phyloP scores from a whole-genome alignment of 1,284 basidiomycete species.

The Apiotrichum siamense region DNA sequence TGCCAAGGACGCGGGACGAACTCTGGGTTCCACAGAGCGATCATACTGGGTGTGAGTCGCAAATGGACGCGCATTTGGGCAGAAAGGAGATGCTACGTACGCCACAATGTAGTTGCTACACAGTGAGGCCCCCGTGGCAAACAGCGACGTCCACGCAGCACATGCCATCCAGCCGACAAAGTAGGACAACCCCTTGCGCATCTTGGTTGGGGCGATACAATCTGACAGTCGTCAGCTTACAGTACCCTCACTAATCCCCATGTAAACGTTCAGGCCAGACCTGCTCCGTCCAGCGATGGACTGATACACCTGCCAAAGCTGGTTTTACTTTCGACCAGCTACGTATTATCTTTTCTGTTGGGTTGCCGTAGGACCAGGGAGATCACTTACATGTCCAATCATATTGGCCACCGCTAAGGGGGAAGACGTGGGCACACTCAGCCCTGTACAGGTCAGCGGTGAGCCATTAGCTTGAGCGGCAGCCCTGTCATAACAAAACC shows the following conservation, averaged over 20 bases:
- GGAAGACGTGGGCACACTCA: conserved; percentile 13
- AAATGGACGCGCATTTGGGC: too few species aligned
- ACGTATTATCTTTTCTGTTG: too few species aligned
- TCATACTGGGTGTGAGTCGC: conserved; percentile 23
- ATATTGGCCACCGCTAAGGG: conserved; percentile 34
- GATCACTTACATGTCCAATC: conserved; percentile 28
- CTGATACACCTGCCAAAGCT: too few species aligned
- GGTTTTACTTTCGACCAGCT: too few species aligned
- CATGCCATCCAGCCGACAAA: conserved; percentile 3
- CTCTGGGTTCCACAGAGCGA: conserved; percentile 23
- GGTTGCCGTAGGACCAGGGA: too few species aligned
- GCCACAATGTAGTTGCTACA: conserved; percentile 17
- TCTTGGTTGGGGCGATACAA: neutral
- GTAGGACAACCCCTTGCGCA: conserved; percentile 6
- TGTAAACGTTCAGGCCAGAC: too few species aligned
- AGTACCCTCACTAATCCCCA: too few species aligned
- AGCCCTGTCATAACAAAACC: too few species aligned
- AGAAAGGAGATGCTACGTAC: too few species aligned
- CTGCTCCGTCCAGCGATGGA: too few species aligned
- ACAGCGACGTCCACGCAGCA: conserved; percentile 44
- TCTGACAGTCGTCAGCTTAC: conserved; percentile 9
- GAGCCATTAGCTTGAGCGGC: too few species aligned
- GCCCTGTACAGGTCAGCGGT: too few species aligned
- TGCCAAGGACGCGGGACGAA: neutral
- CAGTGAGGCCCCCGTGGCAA: conserved; percentile 29